Conservation (phyloP, 2,329 filamentous ascomycete species). For the Aureobasidium vineae region DNA sequence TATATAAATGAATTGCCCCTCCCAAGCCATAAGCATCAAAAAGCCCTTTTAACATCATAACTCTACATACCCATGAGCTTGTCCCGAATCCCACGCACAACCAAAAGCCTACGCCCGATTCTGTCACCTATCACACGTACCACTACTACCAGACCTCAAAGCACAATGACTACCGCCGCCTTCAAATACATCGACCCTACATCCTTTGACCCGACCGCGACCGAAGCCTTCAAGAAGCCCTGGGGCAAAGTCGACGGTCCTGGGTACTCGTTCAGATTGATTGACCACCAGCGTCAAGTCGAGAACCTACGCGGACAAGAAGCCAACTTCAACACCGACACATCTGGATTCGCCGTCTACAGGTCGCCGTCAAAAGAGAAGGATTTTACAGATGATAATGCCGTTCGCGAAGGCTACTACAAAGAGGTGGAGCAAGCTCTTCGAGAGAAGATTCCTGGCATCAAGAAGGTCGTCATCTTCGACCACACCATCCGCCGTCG, state of each 20-base stretch:
- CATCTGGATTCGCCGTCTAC: constrained; percentile 58
- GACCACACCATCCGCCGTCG: constrained; percentile 67
- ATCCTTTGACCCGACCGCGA: constrained; percentile 40
- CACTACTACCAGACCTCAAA: constrained; percentile 3
- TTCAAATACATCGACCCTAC: constrained; percentile 62
- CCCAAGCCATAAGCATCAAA: constrained; percentile 1
- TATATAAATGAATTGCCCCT: constrained; percentile 8
- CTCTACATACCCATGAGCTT: constrained; percentile 8
- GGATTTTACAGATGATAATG: constrained; percentile 55
- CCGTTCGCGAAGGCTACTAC: constrained; percentile 60
- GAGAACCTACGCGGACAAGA: constrained; percentile 55
- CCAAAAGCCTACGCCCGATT: neutral
- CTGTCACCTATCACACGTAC: neutral
- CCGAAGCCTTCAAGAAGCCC: constrained; percentile 49
- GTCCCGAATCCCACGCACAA: constrained; percentile 8
- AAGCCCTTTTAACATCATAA: neutral
- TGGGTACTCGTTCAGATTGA: constrained; percentile 54
- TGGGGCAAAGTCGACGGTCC: constrained; percentile 66
- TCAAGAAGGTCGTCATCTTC: constrained; percentile 65
- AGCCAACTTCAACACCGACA: constrained; percentile 55
- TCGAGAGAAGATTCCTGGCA: constrained; percentile 52
- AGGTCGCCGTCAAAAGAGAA: constrained; percentile 53
- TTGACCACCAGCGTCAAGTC: constrained; percentile 50
- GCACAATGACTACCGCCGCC: constrained; percentile 56
- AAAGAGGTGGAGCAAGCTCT: constrained; percentile 60